Conservation (phyloP, 2,329 filamentous ascomycete genomes). For the Talaromyces marneffei region DNA sequence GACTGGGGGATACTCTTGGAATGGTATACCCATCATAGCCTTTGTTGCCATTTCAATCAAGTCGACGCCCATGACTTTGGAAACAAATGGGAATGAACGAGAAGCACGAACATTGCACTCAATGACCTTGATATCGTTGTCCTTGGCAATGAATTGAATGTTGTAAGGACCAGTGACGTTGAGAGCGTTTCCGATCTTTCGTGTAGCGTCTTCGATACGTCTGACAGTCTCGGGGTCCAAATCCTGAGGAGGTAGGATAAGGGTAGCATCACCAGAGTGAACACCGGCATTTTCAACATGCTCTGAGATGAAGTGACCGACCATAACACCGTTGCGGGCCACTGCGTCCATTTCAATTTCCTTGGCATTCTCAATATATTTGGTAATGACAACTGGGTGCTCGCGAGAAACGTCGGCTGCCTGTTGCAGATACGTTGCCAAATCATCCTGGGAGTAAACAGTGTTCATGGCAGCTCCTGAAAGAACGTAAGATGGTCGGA, state of each 20-base stretch:
- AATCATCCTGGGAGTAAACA: slow-evolving; percentile 90
- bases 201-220: slow-evolving; percentile 88
- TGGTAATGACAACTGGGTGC: slow-evolving; percentile 96
- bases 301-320: slow-evolving; percentile 96
- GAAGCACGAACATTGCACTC: slow-evolving; percentile 98
- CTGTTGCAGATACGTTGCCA: slow-evolving; percentile 82
- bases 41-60: slow-evolving; percentile 98
- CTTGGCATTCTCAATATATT: slow-evolving; percentile 99
- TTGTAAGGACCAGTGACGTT: slow-evolving; percentile 97
- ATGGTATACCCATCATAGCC: slow-evolving; percentile 81
- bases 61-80: slow-evolving; percentile 96
- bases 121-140: slow-evolving; percentile 99
- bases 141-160: slow-evolving; percentile 99
- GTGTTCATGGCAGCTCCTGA: slow-evolving; percentile 99
- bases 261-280: slow-evolving; percentile 93
- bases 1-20: slow-evolving; percentile 73
- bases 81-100: slow-evolving; percentile 94
- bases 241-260: slow-evolving; percentile 93
- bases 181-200: slow-evolving; percentile 87
- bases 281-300: slow-evolving; percentile 98
- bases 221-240: slow-evolving; percentile 80
- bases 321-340: slow-evolving; percentile 78
- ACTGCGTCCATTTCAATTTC: slow-evolving; percentile 99
- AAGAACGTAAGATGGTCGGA: slow-evolving; percentile 92
- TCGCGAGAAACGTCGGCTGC: slow-evolving; percentile 90